Percentiles rank a stretch among this genome's conserved stretches.
Evolutionary conservation across 2,329 filamentous ascomycete species (phyloP).

Genomic region (Phyllosticta ampelicida): DNA sequence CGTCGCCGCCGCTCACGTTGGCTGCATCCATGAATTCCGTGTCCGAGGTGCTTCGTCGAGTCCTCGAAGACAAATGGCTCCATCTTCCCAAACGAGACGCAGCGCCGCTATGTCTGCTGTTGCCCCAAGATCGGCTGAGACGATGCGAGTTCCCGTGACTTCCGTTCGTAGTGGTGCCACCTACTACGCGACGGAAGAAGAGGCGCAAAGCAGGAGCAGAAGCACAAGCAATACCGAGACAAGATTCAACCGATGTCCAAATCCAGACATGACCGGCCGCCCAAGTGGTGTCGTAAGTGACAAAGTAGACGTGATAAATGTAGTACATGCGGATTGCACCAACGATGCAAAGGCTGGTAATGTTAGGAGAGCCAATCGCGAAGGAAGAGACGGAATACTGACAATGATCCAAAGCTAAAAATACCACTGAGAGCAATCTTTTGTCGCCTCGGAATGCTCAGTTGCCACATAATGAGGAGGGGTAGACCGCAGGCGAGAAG

Average conservation of each 20-base stretch:
- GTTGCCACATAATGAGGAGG: conserved; percentile 34
- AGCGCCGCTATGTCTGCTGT: not conserved
- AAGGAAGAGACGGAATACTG: conserved; percentile 9
- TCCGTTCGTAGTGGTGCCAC: not conserved
- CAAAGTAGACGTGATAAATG: conserved; percentile 21
- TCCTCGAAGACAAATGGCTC: not conserved
- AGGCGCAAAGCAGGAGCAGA: conserved; percentile 34
- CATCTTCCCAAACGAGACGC: not conserved
- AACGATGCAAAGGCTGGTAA: conserved; percentile 22
- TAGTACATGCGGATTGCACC: conserved; percentile 30
- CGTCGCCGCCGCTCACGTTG: not conserved
- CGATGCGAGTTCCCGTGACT: not conserved
- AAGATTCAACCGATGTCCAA: conserved; percentile 32
- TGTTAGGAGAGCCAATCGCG: not conserved
- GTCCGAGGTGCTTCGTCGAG: not conserved
- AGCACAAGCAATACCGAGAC: conserved; percentile 33
- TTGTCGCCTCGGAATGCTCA: conserved; percentile 33
- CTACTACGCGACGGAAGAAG: conserved; percentile 23
- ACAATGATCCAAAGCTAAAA: conserved; percentile 35
- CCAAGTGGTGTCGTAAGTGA: conserved; percentile 32
- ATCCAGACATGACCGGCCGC: conserved; percentile 28
- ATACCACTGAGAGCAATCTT: conserved; percentile 36
- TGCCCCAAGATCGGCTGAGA: not conserved
- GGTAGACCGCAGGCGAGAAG: conserved; percentile 32
- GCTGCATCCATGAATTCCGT: not conserved